Base-by-base conservation (phyloP, 2,329 filamentous ascomycete species). In the Emericellopsis cladophorae region DNA sequence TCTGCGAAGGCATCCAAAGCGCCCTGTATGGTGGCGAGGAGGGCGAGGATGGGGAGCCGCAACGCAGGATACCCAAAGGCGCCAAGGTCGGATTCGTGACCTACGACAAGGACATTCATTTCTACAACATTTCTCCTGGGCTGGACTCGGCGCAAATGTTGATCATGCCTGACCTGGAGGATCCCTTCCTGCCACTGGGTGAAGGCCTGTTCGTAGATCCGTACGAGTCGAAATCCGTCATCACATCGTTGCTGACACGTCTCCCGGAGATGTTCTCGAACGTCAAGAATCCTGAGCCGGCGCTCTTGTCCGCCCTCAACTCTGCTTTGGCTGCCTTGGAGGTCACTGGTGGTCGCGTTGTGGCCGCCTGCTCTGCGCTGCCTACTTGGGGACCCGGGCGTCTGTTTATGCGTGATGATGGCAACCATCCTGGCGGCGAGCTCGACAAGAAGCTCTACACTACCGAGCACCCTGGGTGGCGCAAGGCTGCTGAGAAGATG, bases 161-260 rank as follows among this genome's bases (percentile, higher is more conserved):
- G 69, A 89, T 98, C 39, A 95, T 98, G 86, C 85, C 92, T 4
- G 92, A 98, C 56, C 74, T 98, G 38, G 89, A 96, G 53, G 92
- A 98, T 49, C 92, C 92, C 0, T 98, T 98, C 57, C 79, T 96
- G 14, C 89, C 92, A 3, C 69, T 98, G 15, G 87, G 84, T 47
- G 84, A 94, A 43, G 89, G 90, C 14, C 70, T 98, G 9, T 96
- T 96, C 58, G 90, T 96, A 14, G 90, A 98, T 58, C 88, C 92
- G 2, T 81, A 88, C 51, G 86, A 95, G 58, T 92, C 87, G 36
- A 90, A 83, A 69, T 68, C 79, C 21, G 80, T 93, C 53, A 95
- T 98, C 53, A 84, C 79, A 4, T 83, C 83, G n/a, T 73, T 98
- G n/a, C 71, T 98, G 39, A 79, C 76, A 11, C 76, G 81, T 48